These are phyloP conservation scores for Podaxis sp. DNA, from an alignment of 768 basidiomycete genomes.

Conservation along the genomic window DNA sequence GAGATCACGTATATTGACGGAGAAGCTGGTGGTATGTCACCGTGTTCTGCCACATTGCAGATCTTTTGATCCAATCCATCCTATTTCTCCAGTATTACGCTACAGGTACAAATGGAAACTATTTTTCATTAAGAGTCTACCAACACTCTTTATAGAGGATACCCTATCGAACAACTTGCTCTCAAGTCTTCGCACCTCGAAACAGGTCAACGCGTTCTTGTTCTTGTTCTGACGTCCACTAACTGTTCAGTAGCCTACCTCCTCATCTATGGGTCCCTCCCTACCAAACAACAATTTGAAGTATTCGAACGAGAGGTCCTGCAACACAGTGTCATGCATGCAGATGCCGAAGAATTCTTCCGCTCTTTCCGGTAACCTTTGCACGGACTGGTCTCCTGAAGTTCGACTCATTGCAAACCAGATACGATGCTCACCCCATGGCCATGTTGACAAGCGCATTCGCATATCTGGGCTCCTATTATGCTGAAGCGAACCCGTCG, in stretches of 20 bases:
- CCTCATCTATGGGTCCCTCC: constrained; percentile 83
- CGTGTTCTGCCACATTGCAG: neutral
- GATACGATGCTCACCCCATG: constrained; percentile 93
- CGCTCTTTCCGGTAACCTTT: constrained; percentile 53
- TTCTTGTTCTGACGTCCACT: neutral
- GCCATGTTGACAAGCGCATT: constrained; percentile 84
- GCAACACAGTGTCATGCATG: constrained; percentile 67
- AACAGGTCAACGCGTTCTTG: constrained; percentile 30
- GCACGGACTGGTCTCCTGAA: neutral
- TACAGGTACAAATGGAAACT: constrained; percentile 46
- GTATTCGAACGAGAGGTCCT: constrained; percentile 73
- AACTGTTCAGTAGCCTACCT: constrained; percentile 54
- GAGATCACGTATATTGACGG: constrained; percentile 91
- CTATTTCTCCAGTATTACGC: constrained; percentile 46
- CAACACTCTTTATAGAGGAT: constrained; percentile 51
- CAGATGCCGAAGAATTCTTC: constrained; percentile 67
- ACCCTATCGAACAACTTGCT: constrained; percentile 90
- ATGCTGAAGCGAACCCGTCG: constrained; percentile 85
- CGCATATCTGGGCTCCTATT: constrained; percentile 84
- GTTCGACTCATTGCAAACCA: constrained; percentile 20
- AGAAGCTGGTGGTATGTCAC: constrained; percentile 61
- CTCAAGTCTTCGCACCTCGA: constrained; percentile 77
- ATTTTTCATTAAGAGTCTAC: neutral
- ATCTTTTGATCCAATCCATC: neutral
- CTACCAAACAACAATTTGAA: constrained; percentile 52